phyloP scores from a whole-genome alignment of 1,284 basidiomycete species.

The Ceratobasidium papillatum region DNA sequence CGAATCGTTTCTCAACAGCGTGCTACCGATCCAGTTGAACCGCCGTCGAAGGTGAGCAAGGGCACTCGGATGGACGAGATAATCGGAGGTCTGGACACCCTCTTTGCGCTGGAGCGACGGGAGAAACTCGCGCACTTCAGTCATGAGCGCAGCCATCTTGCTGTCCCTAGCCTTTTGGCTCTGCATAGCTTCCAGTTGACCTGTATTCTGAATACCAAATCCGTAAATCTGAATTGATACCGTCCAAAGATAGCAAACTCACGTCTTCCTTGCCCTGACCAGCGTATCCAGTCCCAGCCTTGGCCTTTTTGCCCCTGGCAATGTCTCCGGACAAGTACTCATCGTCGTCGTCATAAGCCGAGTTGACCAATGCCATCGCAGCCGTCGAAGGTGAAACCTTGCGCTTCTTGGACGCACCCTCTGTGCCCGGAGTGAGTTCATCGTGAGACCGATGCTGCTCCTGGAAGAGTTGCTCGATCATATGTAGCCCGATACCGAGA shows the following conservation, averaged over 20 bases:
- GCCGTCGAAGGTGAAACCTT: slow-evolving; percentile 52
- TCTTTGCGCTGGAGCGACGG: slow-evolving; percentile 76
- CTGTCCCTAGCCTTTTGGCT: slow-evolving; percentile 76
- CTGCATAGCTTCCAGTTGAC: slow-evolving; percentile 76
- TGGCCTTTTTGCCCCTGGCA: slow-evolving; percentile 65
- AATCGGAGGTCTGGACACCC: slow-evolving; percentile 82
- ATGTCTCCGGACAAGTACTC: slow-evolving; percentile 57
- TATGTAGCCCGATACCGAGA: slow-evolving; percentile 82
- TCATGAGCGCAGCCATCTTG: slow-evolving; percentile 71
- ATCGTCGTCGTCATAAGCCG: slow-evolving; percentile 64
- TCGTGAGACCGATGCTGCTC: slow-evolving; percentile 62
- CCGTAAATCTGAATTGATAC: background rate
- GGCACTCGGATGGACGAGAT: slow-evolving; percentile 86
- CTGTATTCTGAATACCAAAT: slow-evolving; percentile 65
- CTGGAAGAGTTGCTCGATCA: slow-evolving; percentile 74
- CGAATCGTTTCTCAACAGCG: slow-evolving; percentile 87
- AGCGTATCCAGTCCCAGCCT: slow-evolving; percentile 85
- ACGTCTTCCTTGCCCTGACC: slow-evolving; percentile 83
- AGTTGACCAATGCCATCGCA: slow-evolving; percentile 42
- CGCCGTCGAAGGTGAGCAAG: slow-evolving; percentile 87
- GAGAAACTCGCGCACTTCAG: slow-evolving; percentile 76
- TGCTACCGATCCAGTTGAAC: slow-evolving; percentile 85
- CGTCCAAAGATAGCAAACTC: slow-evolving; percentile 51
- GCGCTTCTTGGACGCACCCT: slow-evolving; percentile 49
- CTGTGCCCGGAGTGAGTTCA: slow-evolving; percentile 54